These are phyloP conservation scores for Spergularia azorica DNA, from an alignment of 179 eudicot species.

Conservation along the genomic window DNA sequence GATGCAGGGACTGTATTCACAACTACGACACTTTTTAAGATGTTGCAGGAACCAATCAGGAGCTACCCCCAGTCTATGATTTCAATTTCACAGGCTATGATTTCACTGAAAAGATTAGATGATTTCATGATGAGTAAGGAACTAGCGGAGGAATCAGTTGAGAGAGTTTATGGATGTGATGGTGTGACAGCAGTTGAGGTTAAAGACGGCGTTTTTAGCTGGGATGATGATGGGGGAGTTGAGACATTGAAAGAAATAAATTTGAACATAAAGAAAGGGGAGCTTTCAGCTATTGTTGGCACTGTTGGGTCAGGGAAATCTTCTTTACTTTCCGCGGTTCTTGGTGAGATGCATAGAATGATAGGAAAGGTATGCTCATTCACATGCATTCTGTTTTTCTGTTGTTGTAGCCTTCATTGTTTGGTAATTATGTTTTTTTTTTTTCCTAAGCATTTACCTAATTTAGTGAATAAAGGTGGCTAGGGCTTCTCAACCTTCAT, in stretches of 20 bases:
- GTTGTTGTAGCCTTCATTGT: too few relatives aligned
- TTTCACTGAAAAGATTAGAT: conserved; percentile 79
- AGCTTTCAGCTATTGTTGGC: conserved; percentile 89
- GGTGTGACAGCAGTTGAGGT: conserved; percentile 64
- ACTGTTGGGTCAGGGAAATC: conserved; percentile 97
- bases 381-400: background rate
- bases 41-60: conserved; percentile 87
- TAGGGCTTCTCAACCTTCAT: background rate
- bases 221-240: conserved; percentile 84
- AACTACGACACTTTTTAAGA: conserved; percentile 70
- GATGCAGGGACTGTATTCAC: conserved; percentile 91
- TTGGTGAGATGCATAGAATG: conserved; percentile 90
- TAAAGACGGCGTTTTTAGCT: conserved; percentile 69
- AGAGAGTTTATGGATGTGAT: conserved; percentile 54
- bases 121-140: conserved; percentile 76
- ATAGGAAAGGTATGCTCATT: conserved; percentile 67
- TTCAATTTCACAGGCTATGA: conserved; percentile 86
- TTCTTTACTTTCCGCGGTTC: conserved; percentile 76
- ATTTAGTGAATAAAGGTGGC: background rate
- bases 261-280: conserved; percentile 64
- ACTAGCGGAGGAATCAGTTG: conserved; percentile 61
- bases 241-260: conserved; percentile 51
- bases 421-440: too few relatives aligned
- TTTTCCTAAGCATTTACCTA: background rate
- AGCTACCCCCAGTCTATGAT: conserved; percentile 93